Percentiles rank a stretch among this genome's conserved stretches.
Evolutionary conservation across 169 alveolate species (phyloP).

Genomic region (Plasmodium yoelii): DNA sequence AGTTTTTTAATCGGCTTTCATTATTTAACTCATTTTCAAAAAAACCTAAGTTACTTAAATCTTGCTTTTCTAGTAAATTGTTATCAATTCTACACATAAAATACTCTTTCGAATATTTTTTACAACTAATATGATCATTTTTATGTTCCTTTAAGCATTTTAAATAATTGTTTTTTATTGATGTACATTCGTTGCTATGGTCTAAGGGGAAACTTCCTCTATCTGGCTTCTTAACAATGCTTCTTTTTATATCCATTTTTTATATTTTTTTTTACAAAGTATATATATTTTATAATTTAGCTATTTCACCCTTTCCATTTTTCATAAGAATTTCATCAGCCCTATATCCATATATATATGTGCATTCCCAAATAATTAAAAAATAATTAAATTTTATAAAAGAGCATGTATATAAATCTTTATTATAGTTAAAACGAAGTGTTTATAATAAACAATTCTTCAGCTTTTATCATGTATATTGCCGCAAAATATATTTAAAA

Average conservation of each 20-base stretch:
- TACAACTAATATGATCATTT: slow-evolving; percentile 76
- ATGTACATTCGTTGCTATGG: slow-evolving; percentile 77
- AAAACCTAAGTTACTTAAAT: slow-evolving; percentile 64
- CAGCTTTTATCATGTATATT: no score
- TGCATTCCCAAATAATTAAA: no score
- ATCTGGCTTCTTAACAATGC: slow-evolving; percentile 76
- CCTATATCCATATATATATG: no score
- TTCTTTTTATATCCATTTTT: slow-evolving; percentile 59
- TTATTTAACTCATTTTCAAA: slow-evolving; percentile 51
- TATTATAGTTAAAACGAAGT: no score
- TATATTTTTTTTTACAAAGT: not conserved
- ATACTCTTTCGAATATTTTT: slow-evolving; percentile 76
- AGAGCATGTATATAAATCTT: no score
- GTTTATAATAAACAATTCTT: no score
- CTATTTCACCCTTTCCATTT: slow-evolving; percentile 1
- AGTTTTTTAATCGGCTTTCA: slow-evolving; percentile 55
- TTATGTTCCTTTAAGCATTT: slow-evolving; percentile 69
- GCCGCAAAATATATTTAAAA: no score
- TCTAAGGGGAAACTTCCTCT: slow-evolving; percentile 77
- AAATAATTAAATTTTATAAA: no score
- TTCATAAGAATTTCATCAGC: not conserved
- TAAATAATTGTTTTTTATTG: slow-evolving; percentile 66
- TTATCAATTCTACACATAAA: slow-evolving; percentile 79
- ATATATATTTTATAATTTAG: not conserved
- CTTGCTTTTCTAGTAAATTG: slow-evolving; percentile 66